Evolutionary conservation across 345 rosid species (phyloP), one percentile per base, ranked within the genome.

Genomic region (Orychophragmus violaceus): DNA sequence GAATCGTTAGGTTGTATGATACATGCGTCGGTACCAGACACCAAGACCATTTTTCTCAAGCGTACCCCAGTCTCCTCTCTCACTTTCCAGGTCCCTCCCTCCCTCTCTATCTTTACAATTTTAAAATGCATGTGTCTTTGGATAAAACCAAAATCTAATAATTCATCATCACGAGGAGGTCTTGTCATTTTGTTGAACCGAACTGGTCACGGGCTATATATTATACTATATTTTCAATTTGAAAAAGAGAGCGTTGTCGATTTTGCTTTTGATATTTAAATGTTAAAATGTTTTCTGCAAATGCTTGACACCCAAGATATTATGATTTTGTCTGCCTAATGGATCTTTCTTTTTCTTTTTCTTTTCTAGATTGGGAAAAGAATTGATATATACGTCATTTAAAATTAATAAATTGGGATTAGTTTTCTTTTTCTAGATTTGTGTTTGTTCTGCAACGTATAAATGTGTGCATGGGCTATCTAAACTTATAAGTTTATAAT

Each of bases 1-100:
- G 78, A 79, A 72, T 92, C 98, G 16, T 71, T 92, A 19, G 74
- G 83, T 22, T 92, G 98, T 77, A 70, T 92, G 92, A 72, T 92
- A 55, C 79, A 86, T 52, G 50, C 93, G 24, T 86, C 82, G 78
- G 85, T 87, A 2, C 91, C 96, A 4, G 76, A 81, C 58, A 72
- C 91, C 1, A 79, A 59, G 74, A 64, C 71, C 64, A 59, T 60
- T 0, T 45, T 84, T 61, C 27, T 82, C 16, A 78, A 74, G 36
- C 71, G 70, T 9, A 68, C 79, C 12, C 87, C 82, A 39, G 77
- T 86, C 13, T 62, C 84, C 48, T 82, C 95, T 1, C 67, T 87
- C 18, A 83, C 82, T 48, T 92, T 89, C 71, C 56, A 74, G 90
- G 96, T 89, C 14, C 30, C 17, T 54, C 48, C 8, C 3, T 14